phyloP scores from a whole-genome alignment of 2,329 filamentous ascomycete genomes.

The Fusarium bulbicola region DNA sequence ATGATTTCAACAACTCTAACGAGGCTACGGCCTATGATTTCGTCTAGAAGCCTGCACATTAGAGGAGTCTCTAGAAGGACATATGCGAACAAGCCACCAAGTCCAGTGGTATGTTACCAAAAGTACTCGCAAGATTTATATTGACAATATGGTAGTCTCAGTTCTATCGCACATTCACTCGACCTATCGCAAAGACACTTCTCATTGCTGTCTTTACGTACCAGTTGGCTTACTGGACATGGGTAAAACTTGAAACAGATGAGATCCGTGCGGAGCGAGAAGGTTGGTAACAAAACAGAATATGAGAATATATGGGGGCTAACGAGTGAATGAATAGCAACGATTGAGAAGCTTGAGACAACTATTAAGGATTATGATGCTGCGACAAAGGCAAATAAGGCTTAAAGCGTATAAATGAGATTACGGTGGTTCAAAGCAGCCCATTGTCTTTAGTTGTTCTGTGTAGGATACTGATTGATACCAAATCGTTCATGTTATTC shows the following conservation, averaged over 20 bases:
- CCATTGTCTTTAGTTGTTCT: neutral
- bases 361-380: slow-evolving; percentile 49
- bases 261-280: slow-evolving; percentile 70
- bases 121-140: neutral
- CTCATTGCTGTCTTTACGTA: slow-evolving; percentile 81
- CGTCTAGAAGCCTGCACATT: neutral
- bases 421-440: neutral
- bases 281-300: slow-evolving; percentile 52
- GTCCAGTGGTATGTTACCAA: slow-evolving; percentile 36
- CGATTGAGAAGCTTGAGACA: slow-evolving; percentile 50
- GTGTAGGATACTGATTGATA: neutral
- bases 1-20: slow-evolving; percentile 19
- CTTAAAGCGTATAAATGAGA: slow-evolving; percentile 1
- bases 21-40: slow-evolving; percentile 22
- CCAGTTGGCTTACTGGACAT: slow-evolving; percentile 78
- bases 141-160: slow-evolving; percentile 55
- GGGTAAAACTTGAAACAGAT: slow-evolving; percentile 77
- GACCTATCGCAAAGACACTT: slow-evolving; percentile 77
- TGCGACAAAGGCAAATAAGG: slow-evolving; percentile 32
- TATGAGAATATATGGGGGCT: slow-evolving; percentile 10
- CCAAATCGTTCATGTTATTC: neutral
- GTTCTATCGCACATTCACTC: slow-evolving; percentile 80
- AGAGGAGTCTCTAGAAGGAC: neutral
- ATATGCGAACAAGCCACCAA: slow-evolving; percentile 44
- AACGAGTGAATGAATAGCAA: slow-evolving; percentile 35